Conservation (phyloP, 768 basidiomycete species). For the Tricholoma sp. region DNA sequence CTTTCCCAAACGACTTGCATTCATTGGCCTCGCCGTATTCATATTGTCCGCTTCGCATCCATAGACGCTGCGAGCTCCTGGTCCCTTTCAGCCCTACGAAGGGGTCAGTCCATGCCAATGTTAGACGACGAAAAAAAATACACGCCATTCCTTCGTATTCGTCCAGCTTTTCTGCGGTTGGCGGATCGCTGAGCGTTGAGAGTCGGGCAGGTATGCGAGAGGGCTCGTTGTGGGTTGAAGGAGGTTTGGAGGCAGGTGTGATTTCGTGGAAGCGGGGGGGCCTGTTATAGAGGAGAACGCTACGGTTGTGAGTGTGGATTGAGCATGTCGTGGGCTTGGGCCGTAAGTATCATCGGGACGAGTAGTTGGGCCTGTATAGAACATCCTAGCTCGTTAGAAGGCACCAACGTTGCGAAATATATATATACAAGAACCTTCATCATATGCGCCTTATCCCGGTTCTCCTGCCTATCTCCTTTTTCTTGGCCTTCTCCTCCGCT, state of each 20-base stretch:
- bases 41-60: conserved; percentile 83
- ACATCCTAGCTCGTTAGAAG: no score
- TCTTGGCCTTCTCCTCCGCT: no score
- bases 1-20: conserved; percentile 72
- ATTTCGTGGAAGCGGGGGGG: conserved; percentile 49
- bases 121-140: not conserved
- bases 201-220: conserved; percentile 71
- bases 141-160: conserved; percentile 80
- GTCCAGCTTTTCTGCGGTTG: conserved; percentile 81
- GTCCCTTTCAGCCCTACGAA: conserved; percentile 78
- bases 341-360: no score
- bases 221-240: conserved; percentile 81
- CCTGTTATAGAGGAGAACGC: conserved; percentile 37
- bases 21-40: conserved; percentile 75
- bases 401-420: no score
- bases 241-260: conserved; percentile 57
- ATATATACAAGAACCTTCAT: no score
- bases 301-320: no score
- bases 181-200: conserved; percentile 74
- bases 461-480: no score
- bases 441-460: no score
- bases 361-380: no score
- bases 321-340: no score
- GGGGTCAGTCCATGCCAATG: not conserved
- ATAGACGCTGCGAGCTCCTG: conserved; percentile 67